A percentile compares a stretch with the other conserved stretches of the same genome.
phyloP scores from a whole-genome alignment of 257 asterid genomes.

The Coffea eugenioides region DNA sequence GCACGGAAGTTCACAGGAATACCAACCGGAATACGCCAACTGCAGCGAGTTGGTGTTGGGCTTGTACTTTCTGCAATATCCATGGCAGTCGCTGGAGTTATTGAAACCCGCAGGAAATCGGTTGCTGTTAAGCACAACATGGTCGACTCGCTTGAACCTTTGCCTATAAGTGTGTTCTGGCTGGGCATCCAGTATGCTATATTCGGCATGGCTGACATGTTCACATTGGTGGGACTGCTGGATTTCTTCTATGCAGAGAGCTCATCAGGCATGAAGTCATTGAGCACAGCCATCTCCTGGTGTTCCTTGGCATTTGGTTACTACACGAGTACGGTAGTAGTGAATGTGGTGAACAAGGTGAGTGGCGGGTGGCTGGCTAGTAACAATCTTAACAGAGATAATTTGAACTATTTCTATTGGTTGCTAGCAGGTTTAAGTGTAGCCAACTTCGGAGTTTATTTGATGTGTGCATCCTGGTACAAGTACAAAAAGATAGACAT shows the following conservation, averaged over 20 bases:
- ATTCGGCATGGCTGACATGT: conserved; percentile 74
- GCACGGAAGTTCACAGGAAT: conserved; percentile 57
- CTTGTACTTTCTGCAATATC: conserved; percentile 59
- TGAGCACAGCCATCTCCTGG: conserved; percentile 67
- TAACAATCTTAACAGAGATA: conserved; percentile 61
- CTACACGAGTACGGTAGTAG: conserved; percentile 62
- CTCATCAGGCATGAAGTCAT: conserved; percentile 62
- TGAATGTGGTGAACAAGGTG: conserved; percentile 54
- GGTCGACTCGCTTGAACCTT: conserved; percentile 48
- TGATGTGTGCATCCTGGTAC: conserved; percentile 69
- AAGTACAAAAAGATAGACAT: conserved; percentile 51
- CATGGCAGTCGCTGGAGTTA: conserved; percentile 58
- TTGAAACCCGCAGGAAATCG: conserved; percentile 52
- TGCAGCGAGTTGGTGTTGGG: conserved; percentile 65
- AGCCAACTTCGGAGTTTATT: conserved; percentile 53
- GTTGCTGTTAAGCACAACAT: conserved; percentile 44
- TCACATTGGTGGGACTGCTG: conserved; percentile 58
- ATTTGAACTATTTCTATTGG: conserved; percentile 64
- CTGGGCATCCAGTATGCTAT: conserved; percentile 53
- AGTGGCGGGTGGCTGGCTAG: conserved; percentile 68
- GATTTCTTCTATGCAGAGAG: conserved; percentile 78
- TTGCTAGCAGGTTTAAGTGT: conserved; percentile 46
- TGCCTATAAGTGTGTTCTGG: conserved; percentile 74
- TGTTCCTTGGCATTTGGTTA: conserved; percentile 67
- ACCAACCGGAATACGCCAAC: conserved; percentile 73